Evolutionary conservation across 73 alveolate genomes (phyloP).

Genomic region (Breviolum minutum): DNA sequence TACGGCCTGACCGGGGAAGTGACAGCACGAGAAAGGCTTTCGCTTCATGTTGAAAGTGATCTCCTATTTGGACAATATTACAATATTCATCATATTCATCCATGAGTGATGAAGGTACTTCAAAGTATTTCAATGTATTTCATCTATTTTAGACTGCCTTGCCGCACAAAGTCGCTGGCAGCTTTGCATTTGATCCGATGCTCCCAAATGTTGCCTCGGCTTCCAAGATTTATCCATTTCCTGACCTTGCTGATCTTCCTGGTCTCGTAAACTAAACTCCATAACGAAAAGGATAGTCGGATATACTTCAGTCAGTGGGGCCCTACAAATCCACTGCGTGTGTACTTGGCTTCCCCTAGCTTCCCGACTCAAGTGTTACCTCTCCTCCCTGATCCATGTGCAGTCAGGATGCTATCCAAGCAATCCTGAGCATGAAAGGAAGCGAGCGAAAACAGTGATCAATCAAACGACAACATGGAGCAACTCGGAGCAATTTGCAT

Average conservation of each 20-base stretch:
- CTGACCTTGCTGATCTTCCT: too few species aligned
- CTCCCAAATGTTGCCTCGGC: conserved; percentile 37
- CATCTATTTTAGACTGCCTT: conserved; percentile 12
- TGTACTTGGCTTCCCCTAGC: too few species aligned
- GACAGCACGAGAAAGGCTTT: background rate
- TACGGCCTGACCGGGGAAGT: conserved; percentile 43
- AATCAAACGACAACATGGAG: too few species aligned
- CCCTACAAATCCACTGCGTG: too few species aligned
- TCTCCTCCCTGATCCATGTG: background rate
- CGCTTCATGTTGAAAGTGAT: background rate
- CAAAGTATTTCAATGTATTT: too few species aligned
- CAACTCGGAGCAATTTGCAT: too few species aligned
- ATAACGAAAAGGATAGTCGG: too few species aligned
- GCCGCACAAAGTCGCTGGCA: conserved; percentile 50
- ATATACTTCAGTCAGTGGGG: too few species aligned
- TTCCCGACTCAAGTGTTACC: background rate
- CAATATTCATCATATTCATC: too few species aligned
- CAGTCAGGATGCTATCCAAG: conserved; percentile 38
- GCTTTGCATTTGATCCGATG: conserved; percentile 90
- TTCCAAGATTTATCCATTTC: background rate
- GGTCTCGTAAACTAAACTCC: too few species aligned
- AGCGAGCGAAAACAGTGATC: too few species aligned
- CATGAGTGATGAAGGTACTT: too few species aligned
- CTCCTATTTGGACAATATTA: background rate
- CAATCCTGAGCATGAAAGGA: conserved; percentile 5